phyloP scores from a whole-genome alignment of 73 alveolate species.

The Blepharisma stoltei region DNA sequence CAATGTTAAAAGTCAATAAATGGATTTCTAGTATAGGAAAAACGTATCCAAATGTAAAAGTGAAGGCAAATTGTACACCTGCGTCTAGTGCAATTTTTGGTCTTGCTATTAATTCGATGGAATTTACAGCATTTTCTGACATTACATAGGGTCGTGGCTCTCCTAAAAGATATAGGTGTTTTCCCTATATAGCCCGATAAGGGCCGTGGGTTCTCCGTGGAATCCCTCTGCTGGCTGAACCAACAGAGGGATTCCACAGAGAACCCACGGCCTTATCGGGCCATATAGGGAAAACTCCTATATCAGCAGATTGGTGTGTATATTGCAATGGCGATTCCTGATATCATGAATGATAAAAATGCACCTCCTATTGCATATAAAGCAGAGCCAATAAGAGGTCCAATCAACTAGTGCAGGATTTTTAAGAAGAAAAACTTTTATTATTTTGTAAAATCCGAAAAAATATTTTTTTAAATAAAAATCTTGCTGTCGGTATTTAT shows the following conservation, averaged over 20 bases:
- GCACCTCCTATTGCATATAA: neutral
- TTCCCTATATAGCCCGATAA: too few relatives aligned
- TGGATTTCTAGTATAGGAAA: neutral
- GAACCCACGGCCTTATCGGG: too few relatives aligned
- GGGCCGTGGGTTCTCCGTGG: too few relatives aligned
- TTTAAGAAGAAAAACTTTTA: too few relatives aligned
- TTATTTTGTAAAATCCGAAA: too few relatives aligned
- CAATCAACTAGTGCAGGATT: too few relatives aligned
- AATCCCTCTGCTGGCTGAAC: too few relatives aligned
- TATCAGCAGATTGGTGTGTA: neutral
- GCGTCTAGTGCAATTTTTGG: neutral
- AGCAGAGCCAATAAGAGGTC: neutral
- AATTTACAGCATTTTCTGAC: neutral
- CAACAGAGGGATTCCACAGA: too few relatives aligned
- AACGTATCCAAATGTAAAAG: neutral
- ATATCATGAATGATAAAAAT: neutral
- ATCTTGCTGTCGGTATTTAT: too few relatives aligned
- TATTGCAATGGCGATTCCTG: neutral
- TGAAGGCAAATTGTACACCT: neutral
- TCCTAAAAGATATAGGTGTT: neutral
- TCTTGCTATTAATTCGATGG: neutral
- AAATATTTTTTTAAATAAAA: too few relatives aligned
- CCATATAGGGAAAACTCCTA: too few relatives aligned
- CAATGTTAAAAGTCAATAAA: neutral
- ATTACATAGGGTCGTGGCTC: neutral